phyloP scores from a whole-genome alignment of 2,329 filamentous ascomycete genomes.

The Emergomyces orientalis region DNA sequence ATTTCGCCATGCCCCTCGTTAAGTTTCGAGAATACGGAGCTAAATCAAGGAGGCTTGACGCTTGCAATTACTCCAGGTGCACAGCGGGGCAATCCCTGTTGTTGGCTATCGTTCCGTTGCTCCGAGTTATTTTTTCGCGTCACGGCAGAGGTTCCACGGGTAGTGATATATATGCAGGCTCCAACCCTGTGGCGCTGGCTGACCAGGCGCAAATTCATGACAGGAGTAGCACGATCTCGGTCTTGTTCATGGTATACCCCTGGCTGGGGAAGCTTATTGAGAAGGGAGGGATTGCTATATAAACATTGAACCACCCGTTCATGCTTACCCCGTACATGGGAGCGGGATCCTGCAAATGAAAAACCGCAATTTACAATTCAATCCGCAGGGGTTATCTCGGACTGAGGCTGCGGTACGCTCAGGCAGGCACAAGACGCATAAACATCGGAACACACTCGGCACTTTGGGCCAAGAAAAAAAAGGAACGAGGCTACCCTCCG shows the following conservation, averaged over 20 bases:
- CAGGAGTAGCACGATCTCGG: background rate
- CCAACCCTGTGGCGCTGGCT: too few relatives aligned
- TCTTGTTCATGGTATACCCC: background rate
- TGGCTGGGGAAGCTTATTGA: background rate
- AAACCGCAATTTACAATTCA: background rate
- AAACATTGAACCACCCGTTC: too few relatives aligned
- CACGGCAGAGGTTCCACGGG: background rate
- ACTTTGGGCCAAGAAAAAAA: background rate
- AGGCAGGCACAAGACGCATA: background rate
- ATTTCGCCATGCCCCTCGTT: too few relatives aligned
- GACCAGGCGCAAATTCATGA: background rate
- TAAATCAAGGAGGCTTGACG: background rate
- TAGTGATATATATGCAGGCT: too few relatives aligned
- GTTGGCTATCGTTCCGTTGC: background rate
- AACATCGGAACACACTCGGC: background rate
- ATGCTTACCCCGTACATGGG: too few relatives aligned
- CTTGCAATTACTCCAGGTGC: background rate
- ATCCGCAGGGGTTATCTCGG: background rate
- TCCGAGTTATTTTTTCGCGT: background rate
- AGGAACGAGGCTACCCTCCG: too few relatives aligned
- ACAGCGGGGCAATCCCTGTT: background rate
- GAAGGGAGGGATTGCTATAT: background rate
- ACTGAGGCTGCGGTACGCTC: background rate
- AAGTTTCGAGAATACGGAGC: background rate
- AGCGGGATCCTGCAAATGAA: background rate